Conservation (phyloP, 345 rosid genomes). For the Eutrema yunnanense region DNA sequence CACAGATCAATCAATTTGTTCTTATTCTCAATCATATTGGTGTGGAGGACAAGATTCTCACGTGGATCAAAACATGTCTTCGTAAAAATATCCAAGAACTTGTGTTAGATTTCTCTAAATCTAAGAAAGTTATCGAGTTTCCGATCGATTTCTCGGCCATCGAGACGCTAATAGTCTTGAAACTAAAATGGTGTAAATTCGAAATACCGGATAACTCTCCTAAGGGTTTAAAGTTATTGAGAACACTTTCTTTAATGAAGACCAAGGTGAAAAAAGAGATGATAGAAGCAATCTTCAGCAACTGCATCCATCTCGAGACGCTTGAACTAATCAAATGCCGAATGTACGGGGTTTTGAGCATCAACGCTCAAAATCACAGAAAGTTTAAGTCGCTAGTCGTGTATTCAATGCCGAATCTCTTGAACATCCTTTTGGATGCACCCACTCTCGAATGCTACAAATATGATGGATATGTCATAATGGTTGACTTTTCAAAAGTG, state of each 20-base stretch:
- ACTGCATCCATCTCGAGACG: background rate
- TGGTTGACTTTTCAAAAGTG: background rate
- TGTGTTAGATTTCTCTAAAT: slow-evolving; percentile 1
- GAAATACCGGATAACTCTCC: background rate
- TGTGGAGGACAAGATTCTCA: background rate
- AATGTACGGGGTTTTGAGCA: background rate
- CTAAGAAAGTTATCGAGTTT: background rate
- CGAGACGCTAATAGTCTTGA: background rate
- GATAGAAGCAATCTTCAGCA: background rate
- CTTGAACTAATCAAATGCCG: background rate
- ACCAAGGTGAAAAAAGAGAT: background rate
- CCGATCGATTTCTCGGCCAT: background rate
- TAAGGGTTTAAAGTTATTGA: background rate
- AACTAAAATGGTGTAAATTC: background rate
- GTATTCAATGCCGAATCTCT: background rate
- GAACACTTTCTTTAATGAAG: background rate
- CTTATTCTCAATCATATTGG: background rate
- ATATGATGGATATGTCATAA: background rate
- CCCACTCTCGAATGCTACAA: background rate
- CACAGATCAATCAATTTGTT: background rate
- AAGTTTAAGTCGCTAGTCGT: background rate
- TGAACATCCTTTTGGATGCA: background rate
- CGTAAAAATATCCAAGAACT: background rate
- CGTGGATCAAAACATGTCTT: background rate
- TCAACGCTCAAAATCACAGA: background rate